Conservation (phyloP, 441 rosid genomes). For the Erodium trifolium region DNA sequence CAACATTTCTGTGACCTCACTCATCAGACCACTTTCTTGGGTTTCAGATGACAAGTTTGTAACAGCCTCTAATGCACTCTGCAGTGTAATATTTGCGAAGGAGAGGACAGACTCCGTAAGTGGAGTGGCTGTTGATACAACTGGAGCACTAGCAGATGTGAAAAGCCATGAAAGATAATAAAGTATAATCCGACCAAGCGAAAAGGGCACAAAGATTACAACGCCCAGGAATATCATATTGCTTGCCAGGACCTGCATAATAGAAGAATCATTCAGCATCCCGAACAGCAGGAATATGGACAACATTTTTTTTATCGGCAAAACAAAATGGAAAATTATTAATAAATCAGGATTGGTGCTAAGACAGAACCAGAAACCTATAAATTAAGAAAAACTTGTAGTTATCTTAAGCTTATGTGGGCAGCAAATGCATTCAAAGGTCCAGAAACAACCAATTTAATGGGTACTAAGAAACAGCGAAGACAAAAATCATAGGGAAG, state of each 20-base stretch:
- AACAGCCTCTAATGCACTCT: conserved; percentile 63
- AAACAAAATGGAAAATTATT: too few relatives aligned
- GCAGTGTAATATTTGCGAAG: conserved; percentile 62
- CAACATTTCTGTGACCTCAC: conserved; percentile 55
- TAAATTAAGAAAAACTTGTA: too few relatives aligned
- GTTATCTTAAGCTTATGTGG: too few relatives aligned
- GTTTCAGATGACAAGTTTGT: conserved; percentile 66
- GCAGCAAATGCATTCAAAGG: too few relatives aligned
- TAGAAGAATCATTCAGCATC: conserved; percentile 14
- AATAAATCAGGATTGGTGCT: too few relatives aligned
- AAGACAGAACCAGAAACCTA: too few relatives aligned
- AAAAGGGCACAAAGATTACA: conserved; percentile 82
- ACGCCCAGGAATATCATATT: conserved; percentile 98
- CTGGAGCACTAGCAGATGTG: conserved; percentile 70
- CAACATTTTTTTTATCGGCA: not conserved
- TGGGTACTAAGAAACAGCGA: too few relatives aligned
- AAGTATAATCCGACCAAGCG: conserved; percentile 70
- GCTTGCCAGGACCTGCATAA: conserved; percentile 87
- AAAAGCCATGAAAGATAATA: conserved; percentile 68
- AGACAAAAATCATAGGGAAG: too few relatives aligned
- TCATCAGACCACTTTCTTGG: conserved; percentile 47
- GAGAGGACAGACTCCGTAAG: conserved; percentile 60
- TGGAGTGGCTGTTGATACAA: conserved; percentile 45
- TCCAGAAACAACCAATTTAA: too few relatives aligned
- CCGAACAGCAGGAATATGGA: not conserved